Conservation (phyloP, 495 filamentous ascomycete species). For the Hypoxylon fuscum region DNA sequence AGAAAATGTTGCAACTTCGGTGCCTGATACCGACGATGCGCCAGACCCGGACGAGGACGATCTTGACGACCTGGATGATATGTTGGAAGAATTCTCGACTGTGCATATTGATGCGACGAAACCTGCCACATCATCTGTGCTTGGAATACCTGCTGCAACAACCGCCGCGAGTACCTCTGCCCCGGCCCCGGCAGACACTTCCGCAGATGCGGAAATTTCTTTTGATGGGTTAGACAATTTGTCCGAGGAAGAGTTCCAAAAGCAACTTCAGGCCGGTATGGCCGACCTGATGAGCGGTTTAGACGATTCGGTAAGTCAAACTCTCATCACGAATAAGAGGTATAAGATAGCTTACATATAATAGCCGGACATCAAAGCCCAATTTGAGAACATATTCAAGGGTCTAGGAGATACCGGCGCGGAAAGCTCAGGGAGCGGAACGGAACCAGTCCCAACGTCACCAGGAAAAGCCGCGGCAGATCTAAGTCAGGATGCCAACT, state of each 20-base stretch:
- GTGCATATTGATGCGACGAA: constrained; percentile 62
- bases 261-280: constrained; percentile 88
- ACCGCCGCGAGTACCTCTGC: constrained; percentile 17
- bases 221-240: constrained; percentile 44
- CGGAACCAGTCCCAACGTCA: constrained; percentile 39
- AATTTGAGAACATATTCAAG: constrained; percentile 86
- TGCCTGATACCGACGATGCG: constrained; percentile 55
- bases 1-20: constrained; percentile 36
- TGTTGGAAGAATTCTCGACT: constrained; percentile 87
- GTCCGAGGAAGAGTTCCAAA: constrained; percentile 78
- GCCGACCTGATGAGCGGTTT: constrained; percentile 78
- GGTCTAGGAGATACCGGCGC: constrained; percentile 68
- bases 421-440: constrained; percentile 37
- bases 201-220: constrained; percentile 12
- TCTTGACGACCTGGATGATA: constrained; percentile 91
- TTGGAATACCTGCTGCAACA: constrained; percentile 45
- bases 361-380: constrained; percentile 80
- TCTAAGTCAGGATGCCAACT: constrained; percentile 66
- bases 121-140: constrained; percentile 47
- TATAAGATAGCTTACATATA: constrained; percentile 13
- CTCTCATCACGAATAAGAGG: background rate
- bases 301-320: constrained; percentile 61
- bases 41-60: constrained; percentile 86
- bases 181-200: constrained; percentile 13
- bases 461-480: constrained; percentile 39